These are phyloP conservation scores for Osmanthus fragrans DNA, from an alignment of 257 asterid species.

Conservation along the genomic window DNA sequence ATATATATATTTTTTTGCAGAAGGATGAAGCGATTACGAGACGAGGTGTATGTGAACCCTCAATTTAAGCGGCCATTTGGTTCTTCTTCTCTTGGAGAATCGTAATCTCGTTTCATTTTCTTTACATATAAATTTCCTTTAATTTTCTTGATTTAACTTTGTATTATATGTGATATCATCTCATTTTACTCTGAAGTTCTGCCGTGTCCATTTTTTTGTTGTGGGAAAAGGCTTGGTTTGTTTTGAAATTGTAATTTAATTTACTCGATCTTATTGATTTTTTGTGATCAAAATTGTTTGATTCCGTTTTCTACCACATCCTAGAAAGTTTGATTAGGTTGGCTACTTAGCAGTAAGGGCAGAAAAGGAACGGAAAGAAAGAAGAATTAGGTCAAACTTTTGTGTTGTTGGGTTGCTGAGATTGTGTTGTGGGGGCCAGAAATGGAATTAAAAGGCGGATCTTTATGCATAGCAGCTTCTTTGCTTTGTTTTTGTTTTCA, in stretches of 20 bases:
- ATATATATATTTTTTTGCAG: slow-evolving; percentile 31
- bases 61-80: slow-evolving; percentile 74
- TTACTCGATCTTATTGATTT: slow-evolving; percentile 24
- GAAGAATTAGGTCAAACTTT: slow-evolving; percentile 19
- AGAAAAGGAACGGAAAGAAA: slow-evolving; percentile 3
- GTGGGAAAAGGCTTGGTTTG: slow-evolving; percentile 15
- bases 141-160: slow-evolving; percentile 24
- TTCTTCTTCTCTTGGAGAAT: slow-evolving; percentile 55
- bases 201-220: not conserved
- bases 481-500: not conserved
- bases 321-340: slow-evolving; percentile 17
- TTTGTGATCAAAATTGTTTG: slow-evolving; percentile 29
- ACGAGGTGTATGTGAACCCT: slow-evolving; percentile 66
- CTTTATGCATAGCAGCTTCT: slow-evolving; percentile 23
- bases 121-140: slow-evolving; percentile 9
- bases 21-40: slow-evolving; percentile 84
- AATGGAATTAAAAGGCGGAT: slow-evolving; percentile 25
- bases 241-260: slow-evolving; percentile 18
- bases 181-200: not conserved
- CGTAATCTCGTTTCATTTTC: slow-evolving; percentile 40
- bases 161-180: slow-evolving; percentile 12
- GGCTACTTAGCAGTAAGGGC: slow-evolving; percentile 1
- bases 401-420: slow-evolving; percentile 5
- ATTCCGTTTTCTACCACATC: slow-evolving; percentile 13
- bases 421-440: not conserved